Conservation (phyloP, 2,329 filamentous ascomycete species). For the Aspergillus calidoustus region DNA sequence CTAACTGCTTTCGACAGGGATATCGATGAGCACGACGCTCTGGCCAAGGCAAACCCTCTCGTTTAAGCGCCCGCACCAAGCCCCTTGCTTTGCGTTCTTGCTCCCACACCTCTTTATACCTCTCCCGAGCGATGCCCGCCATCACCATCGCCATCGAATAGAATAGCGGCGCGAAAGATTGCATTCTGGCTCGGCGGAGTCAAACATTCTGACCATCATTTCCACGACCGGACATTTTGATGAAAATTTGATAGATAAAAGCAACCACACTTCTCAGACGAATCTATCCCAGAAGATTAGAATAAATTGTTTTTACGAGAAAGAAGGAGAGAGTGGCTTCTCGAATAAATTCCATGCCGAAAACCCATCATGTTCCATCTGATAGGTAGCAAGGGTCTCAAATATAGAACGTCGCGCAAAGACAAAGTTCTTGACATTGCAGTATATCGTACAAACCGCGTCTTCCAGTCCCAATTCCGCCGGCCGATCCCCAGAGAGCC, state of each 20-base stretch:
- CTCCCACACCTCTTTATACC: not conserved
- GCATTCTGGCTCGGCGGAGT: conserved; percentile 8
- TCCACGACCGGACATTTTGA: conserved; percentile 26
- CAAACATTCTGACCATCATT: conserved; percentile 19
- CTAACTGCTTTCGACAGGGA: conserved; percentile 56
- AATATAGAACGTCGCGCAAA: not conserved
- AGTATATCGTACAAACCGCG: conserved; percentile 1
- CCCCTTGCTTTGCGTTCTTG: not conserved
- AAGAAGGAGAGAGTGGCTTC: not conserved
- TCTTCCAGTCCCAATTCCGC: not conserved
- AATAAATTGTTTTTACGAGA: not conserved
- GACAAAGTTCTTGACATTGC: not conserved
- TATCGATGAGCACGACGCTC: conserved; percentile 86
- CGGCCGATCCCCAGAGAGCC: not conserved
- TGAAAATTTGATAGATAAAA: conserved; percentile 28
- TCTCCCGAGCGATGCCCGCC: not conserved
- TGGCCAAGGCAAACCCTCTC: conserved; percentile 58
- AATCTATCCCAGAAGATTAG: conserved; percentile 1
- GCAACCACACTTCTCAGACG: not conserved
- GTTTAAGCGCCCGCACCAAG: conserved; percentile 24
- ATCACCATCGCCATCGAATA: not conserved
- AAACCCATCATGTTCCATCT: too few species aligned
- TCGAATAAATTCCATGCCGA: not conserved
- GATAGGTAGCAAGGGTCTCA: not conserved
- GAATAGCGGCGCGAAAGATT: not conserved